Conservation (phyloP, 2,329 filamentous ascomycete species). For the Talaromyces sp. region DNA sequence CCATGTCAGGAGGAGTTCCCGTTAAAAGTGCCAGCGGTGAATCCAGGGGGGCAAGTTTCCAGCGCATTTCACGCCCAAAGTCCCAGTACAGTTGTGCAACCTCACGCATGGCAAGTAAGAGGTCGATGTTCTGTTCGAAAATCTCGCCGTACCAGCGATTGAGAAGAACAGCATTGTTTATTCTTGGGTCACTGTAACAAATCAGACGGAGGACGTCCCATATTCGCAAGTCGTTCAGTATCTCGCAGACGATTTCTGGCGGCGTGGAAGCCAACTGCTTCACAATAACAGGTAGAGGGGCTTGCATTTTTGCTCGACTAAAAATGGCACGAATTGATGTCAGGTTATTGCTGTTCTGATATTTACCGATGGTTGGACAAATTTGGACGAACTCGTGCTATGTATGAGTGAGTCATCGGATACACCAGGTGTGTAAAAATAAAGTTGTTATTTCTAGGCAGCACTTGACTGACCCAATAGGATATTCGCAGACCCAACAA, state of each 20-base stretch:
- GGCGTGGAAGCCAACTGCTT: slow-evolving; percentile 13
- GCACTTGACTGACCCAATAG: no score
- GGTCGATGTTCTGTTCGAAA: neutral
- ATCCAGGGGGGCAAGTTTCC: neutral
- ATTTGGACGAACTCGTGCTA: no score
- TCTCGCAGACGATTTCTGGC: slow-evolving; percentile 17
- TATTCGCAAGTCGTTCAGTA: slow-evolving; percentile 19
- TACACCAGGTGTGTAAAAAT: neutral
- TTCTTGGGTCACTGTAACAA: slow-evolving; percentile 4
- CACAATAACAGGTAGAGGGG: neutral
- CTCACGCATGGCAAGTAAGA: neutral
- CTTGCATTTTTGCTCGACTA: neutral
- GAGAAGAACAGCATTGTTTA: slow-evolving; percentile 3
- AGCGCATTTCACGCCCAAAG: neutral
- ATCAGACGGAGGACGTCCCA: slow-evolving; percentile 17
- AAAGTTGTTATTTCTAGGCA: no score
- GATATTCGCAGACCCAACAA: no score
- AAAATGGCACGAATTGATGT: neutral
- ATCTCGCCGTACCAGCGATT: neutral
- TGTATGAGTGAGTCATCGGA: neutral
- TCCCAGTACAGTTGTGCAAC: slow-evolving; percentile 11
- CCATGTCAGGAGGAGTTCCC: neutral
- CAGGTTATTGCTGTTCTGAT: neutral
- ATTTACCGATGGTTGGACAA: neutral
- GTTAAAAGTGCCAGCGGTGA: neutral